Evolutionary conservation across 2,329 filamentous ascomycete genomes (phyloP).

Genomic region (Clonostachys rhizophaga): DNA sequence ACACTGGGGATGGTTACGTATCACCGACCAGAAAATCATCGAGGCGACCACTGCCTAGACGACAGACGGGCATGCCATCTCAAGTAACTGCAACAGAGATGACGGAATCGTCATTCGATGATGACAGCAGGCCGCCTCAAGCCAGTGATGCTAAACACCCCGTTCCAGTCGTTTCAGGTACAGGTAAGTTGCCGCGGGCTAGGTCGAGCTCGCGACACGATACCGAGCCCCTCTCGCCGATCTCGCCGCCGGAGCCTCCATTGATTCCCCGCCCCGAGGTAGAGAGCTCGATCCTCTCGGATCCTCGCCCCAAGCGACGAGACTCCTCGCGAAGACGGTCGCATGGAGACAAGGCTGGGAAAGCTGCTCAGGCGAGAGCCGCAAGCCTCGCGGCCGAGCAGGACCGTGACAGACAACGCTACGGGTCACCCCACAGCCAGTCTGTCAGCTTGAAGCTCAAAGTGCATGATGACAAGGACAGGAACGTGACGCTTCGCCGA

Average conservation of each 20-base stretch:
- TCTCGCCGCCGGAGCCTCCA: neutral
- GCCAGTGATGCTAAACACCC: too few relatives aligned
- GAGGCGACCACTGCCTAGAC: constrained; percentile 22
- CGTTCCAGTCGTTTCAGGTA: constrained; percentile 1
- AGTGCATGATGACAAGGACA: constrained; percentile 54
- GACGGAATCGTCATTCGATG: constrained; percentile 28
- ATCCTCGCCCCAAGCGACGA: constrained; percentile 31
- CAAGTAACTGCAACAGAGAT: constrained; percentile 17
- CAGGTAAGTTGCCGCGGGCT: constrained; percentile 2
- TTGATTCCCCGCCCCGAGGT: constrained; percentile 5
- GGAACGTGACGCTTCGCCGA: constrained; percentile 56
- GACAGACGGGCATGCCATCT: constrained; percentile 18
- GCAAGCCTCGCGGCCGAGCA: constrained; percentile 42
- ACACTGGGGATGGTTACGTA: constrained; percentile 63
- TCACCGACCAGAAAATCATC: constrained; percentile 35
- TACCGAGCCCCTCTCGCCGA: neutral
- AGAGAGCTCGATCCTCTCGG: constrained; percentile 19
- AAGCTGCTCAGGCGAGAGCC: constrained; percentile 40
- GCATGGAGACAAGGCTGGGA: constrained; percentile 37
- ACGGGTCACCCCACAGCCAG: constrained; percentile 34
- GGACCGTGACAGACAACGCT: constrained; percentile 31
- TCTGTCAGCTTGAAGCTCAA: constrained; percentile 55
- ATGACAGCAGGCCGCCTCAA: constrained; percentile 5
- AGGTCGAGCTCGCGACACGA: constrained; percentile 3
- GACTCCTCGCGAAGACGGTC: constrained; percentile 6